These are phyloP conservation scores for Dendrobium huoshanense DNA, from an alignment of 106 monocot genomes.

Conservation along the genomic window DNA sequence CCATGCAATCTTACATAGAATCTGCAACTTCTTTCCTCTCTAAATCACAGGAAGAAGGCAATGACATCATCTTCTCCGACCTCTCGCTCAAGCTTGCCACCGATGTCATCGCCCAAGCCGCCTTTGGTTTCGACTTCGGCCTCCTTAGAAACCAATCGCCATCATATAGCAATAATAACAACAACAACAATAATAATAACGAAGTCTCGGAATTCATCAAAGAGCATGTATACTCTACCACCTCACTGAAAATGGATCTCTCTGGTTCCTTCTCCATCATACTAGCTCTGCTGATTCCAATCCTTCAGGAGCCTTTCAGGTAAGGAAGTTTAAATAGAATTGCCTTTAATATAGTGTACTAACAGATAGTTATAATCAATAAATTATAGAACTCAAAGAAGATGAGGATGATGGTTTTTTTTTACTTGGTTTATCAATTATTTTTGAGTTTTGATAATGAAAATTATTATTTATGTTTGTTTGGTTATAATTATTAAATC, in stretches of 20 bases:
- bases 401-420: too few species aligned
- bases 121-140: constrained; percentile 59
- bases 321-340: not conserved
- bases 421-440: too few species aligned
- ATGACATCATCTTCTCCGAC: constrained; percentile 45
- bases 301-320: constrained; percentile 47
- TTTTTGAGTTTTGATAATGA: too few species aligned
- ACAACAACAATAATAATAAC: not conserved
- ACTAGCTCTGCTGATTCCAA: constrained; percentile 36
- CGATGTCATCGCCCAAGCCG: constrained; percentile 61
- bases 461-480: too few species aligned
- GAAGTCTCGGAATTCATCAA: constrained; percentile 40
- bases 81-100: constrained; percentile 46
- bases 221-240: constrained; percentile 44
- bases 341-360: too few species aligned
- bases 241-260: constrained; percentile 74
- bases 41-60: not conserved
- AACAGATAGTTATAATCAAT: too few species aligned
- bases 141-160: constrained; percentile 13
- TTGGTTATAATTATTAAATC: too few species aligned
- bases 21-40: constrained; percentile 9
- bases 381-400: too few species aligned
- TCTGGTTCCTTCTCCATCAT: constrained; percentile 56
- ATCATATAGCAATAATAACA: not conserved
- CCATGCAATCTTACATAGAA: constrained; percentile 55